Evolutionary conservation across 2,329 filamentous ascomycete genomes (phyloP), one percentile per base, ranked within the genome.

Genomic region (Phialocephala sp.): DNA sequence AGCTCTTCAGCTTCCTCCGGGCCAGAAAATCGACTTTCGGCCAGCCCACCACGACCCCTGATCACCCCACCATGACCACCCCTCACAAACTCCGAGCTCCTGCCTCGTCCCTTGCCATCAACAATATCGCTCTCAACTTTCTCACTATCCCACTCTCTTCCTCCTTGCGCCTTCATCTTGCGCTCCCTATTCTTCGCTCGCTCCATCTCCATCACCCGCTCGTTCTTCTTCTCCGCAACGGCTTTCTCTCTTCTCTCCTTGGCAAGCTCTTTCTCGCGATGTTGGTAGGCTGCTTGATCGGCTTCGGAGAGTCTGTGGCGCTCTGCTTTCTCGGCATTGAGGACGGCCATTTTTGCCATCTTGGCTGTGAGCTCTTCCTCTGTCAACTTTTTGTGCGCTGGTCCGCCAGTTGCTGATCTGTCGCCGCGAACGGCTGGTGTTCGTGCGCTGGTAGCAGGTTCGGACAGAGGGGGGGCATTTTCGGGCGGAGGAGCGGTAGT

Each of bases 271-370:
- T 85, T 84, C 73, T 91, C 88, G n/a, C 87, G 82, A 64, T 87
- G 83, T 50, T 87, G 82, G 74, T 89, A 90, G 0, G 83, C 85
- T 2, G 87, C 87, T 62, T 85, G 83, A 69, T 91, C 89, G n/a
- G 87, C 87, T 78, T 90, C 86, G n/a, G 87, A 87, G 32, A 87
- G 83, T 0, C 84, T 85, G 73, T 91, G 87, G 0, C 86, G 86
- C 9, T 85, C 87, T 9, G 83, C 81, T 15, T 86, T 81, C 59
- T 84, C 82, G 6, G 84, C 84, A 61, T 89, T 89, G 64, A 88
- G 85, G 69, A 88, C 81, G 68, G 83, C 83, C 71, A 89, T 89
- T 41, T 82, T 81, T 8, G 84, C 86, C 66, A 91, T 84, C 67
- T 86, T 86, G 55, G 83, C 84, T 3, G 81, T 82, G 8, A 91